phyloP scores from a whole-genome alignment of 1,139 yeast species.

The Hyphopichia burtonii region DNA sequence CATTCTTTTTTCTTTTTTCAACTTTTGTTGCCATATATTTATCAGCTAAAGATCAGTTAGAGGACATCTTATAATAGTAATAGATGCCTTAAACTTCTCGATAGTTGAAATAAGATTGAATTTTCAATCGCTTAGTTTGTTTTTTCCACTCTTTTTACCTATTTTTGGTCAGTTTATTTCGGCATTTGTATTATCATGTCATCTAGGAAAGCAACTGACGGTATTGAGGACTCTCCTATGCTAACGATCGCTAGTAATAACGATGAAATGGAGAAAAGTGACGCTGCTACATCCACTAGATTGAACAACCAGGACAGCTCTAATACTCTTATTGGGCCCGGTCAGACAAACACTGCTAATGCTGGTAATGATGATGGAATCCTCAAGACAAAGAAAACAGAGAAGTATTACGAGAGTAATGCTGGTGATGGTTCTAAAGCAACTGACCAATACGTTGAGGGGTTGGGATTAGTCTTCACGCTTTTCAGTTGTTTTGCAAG shows the following conservation, averaged over 20 bases:
- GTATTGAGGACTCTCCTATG: neutral
- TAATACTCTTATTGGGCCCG: constrained; percentile 1
- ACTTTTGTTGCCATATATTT: neutral
- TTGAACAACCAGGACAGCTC: neutral
- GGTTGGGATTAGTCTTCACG: constrained; percentile 40
- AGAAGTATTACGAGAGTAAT: constrained; percentile 37
- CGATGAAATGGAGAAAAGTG: neutral
- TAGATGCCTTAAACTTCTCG: neutral
- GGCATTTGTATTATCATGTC: no score
- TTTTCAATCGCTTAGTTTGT: neutral
- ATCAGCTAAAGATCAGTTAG: neutral
- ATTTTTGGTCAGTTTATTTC: no score
- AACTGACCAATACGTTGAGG: constrained; percentile 48
- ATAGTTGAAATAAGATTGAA: neutral
- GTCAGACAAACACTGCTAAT: neutral
- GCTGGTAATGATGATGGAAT: no score
- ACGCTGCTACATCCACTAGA: neutral
- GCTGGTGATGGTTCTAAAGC: constrained; percentile 61
- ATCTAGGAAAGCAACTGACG: neutral
- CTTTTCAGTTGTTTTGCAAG: constrained; percentile 46
- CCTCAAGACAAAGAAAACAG: constrained; percentile 2
- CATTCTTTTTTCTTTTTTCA: neutral
- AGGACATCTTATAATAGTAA: neutral
- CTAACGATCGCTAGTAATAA: neutral
- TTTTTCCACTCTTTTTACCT: neutral